Percentiles rank a stretch among this genome's conserved stretches.
These are phyloP conservation scores for Ensete ventricosum DNA, from an alignment of 176 grass and related monocot genomes.

Conservation along the genomic window DNA sequence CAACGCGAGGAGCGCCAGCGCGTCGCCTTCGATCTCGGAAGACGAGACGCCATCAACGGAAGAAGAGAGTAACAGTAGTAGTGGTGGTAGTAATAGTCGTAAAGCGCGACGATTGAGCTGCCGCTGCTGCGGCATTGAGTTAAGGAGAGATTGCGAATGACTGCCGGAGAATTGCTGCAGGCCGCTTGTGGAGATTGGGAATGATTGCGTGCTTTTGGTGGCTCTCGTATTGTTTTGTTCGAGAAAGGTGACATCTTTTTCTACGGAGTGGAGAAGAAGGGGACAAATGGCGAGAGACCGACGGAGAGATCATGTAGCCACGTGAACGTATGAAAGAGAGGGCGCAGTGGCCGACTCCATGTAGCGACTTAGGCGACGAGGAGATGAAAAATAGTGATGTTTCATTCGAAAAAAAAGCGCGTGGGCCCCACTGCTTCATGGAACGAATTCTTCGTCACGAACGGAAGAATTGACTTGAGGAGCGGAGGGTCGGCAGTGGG, in stretches of 20 bases:
- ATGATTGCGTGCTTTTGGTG: background rate
- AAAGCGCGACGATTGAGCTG: background rate
- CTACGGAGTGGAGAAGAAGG: background rate
- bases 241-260: background rate
- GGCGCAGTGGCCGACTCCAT: too few species aligned
- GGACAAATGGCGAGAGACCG: background rate
- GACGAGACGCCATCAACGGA: background rate
- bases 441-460: too few species aligned
- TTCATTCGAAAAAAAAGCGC: too few species aligned
- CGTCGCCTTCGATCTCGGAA: conserved; percentile 3
- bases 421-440: too few species aligned
- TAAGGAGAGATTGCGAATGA: background rate
- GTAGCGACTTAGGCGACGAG: too few species aligned
- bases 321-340: background rate
- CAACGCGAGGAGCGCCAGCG: conserved; percentile 33
- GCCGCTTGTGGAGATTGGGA: background rate
- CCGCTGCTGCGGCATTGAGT: too few species aligned
- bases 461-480: too few species aligned
- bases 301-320: background rate
- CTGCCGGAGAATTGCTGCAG: background rate
- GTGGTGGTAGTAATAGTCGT: background rate
- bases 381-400: too few species aligned
- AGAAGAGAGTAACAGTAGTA: background rate
- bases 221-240: background rate
- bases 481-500: too few species aligned